These are phyloP conservation scores for Dillenia turbinata DNA, from an alignment of 164 flowering plant species.

Conservation along the genomic window DNA sequence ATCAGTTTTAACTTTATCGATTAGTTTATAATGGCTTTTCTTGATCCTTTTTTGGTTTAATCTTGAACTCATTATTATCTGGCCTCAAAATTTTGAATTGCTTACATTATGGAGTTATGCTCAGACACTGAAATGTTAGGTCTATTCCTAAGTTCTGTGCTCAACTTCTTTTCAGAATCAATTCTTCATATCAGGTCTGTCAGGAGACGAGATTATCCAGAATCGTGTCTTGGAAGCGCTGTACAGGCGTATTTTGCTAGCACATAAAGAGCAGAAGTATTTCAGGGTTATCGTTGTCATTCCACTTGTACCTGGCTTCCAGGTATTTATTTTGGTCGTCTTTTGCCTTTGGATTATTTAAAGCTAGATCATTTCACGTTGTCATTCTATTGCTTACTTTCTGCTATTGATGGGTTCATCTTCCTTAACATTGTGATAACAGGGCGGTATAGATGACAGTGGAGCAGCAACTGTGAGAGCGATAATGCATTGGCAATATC, in stretches of 20 bases:
- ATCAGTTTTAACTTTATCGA: not conserved
- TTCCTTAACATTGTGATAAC: slow-evolving; percentile 10
- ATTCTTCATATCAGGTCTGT: slow-evolving; percentile 97
- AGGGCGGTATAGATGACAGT: slow-evolving; percentile 97
- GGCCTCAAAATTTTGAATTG: not conserved
- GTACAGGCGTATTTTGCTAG: slow-evolving; percentile 76
- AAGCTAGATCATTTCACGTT: too few relatives aligned
- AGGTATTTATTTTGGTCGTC: slow-evolving; percentile 39
- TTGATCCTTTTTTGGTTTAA: too few relatives aligned
- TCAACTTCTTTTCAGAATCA: slow-evolving; percentile 71
- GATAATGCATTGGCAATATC: slow-evolving; percentile 98
- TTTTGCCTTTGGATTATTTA: not conserved
- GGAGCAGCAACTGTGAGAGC: slow-evolving; percentile 99
- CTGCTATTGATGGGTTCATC: not conserved
- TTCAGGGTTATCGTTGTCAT: slow-evolving; percentile 90
- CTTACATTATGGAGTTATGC: not conserved
- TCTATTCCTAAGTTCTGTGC: slow-evolving; percentile 12
- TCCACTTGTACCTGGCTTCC: slow-evolving; percentile 96
- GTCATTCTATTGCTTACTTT: not conserved
- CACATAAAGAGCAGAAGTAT: slow-evolving; percentile 70
- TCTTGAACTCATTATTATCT: not conserved
- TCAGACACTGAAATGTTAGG: slow-evolving; percentile 10
- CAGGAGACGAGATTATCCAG: slow-evolving; percentile 75
- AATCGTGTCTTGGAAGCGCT: slow-evolving; percentile 90
- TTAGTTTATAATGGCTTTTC: not conserved